These are phyloP conservation scores for Fraxinus baroniana DNA, from an alignment of 305 asterid genomes.

Conservation along the genomic window DNA sequence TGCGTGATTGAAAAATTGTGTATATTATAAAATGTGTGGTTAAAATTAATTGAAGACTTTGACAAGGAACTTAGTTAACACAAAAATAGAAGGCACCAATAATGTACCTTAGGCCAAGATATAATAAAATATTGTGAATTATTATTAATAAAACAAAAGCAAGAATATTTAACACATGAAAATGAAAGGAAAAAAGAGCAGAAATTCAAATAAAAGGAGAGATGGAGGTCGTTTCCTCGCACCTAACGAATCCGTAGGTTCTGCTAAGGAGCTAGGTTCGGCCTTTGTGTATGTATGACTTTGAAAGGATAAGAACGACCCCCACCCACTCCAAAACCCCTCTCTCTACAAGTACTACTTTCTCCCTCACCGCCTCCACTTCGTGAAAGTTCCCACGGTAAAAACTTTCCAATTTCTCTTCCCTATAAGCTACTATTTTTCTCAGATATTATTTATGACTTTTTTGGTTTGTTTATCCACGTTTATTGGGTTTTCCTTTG, in stretches of 20 bases:
- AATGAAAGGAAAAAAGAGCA: constrained; percentile 35
- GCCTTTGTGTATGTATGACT: constrained; percentile 47
- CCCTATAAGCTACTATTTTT: not conserved
- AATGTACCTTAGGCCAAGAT: not conserved
- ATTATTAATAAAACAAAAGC: constrained; percentile 22
- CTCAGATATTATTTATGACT: not conserved
- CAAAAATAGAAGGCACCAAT: not conserved
- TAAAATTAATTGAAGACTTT: too few species aligned
- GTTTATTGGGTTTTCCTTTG: not conserved
- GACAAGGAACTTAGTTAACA: not conserved
- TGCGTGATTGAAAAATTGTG: too few species aligned
- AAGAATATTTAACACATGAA: constrained; percentile 27
- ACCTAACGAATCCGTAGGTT: constrained; percentile 62
- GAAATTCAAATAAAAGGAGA: constrained; percentile 41
- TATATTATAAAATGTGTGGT: too few species aligned
- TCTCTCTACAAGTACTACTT: constrained; percentile 22
- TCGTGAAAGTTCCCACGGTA: constrained; percentile 35
- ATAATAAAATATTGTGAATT: not conserved
- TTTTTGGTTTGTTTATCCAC: not conserved
- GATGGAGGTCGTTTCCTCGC: constrained; percentile 89
- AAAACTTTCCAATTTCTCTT: constrained; percentile 23
- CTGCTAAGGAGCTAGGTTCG: constrained; percentile 60
- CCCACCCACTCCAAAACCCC: not conserved
- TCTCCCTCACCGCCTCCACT: constrained; percentile 58
- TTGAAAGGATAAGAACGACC: constrained; percentile 71